Evolutionary conservation across 306 rosid species (phyloP).

Genomic region (Malus fusca): DNA sequence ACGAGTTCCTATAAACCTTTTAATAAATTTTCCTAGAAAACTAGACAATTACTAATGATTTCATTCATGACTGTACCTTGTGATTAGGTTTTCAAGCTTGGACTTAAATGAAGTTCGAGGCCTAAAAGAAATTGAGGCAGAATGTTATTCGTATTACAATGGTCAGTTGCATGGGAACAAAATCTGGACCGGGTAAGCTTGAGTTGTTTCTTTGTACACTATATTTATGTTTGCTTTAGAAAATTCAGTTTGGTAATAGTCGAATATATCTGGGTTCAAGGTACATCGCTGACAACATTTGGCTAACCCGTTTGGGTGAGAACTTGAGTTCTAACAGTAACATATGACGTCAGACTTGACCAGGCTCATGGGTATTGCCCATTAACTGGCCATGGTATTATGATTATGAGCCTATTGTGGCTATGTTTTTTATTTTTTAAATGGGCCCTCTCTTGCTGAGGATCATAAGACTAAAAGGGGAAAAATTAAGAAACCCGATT

Average conservation of each 20-base stretch:
- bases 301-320: background rate
- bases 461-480: background rate
- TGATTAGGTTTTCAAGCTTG: conserved; percentile 50
- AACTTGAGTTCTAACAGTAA: background rate
- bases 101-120: conserved; percentile 67
- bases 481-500: background rate
- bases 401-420: background rate
- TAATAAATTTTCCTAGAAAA: background rate
- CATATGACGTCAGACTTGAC: background rate
- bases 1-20: background rate
- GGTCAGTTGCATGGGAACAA: conserved; percentile 78
- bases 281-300: background rate
- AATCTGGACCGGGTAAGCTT: conserved; percentile 81
- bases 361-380: background rate
- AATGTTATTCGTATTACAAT: conserved; percentile 64
- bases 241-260: background rate
- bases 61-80: conserved; percentile 18
- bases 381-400: background rate
- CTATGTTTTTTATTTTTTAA: background rate
- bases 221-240: background rate
- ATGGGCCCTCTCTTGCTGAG: background rate
- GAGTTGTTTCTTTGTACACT: conserved; percentile 1
- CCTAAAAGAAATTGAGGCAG: conserved; percentile 46
- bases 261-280: background rate
- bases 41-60: conserved; percentile 12